Base-by-base conservation (phyloP, 2,329 filamentous ascomycete genomes). In the Colletotrichum neosansevieriae region DNA sequence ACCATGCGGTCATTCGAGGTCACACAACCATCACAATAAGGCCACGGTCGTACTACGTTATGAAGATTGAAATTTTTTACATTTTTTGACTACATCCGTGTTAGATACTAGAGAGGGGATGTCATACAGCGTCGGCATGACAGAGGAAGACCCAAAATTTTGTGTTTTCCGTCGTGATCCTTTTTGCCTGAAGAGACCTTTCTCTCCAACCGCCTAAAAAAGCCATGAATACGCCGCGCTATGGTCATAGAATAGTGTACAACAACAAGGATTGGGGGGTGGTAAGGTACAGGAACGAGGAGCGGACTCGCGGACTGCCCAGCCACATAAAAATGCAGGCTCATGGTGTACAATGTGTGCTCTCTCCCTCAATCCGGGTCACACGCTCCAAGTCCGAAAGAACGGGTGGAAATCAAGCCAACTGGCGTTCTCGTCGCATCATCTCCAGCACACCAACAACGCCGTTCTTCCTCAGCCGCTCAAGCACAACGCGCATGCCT, bases 401-500 rank as follows among this genome's bases (percentile, higher is more conserved):
- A 32, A 42, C 12, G 17, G 17, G 17, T 15, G 13, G 24, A 36
- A 36, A 11, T 69, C 59, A 61, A 21, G 70, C 65, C 58, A 70
- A 24, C 42, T 71, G 69, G 36, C 81, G 80, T 70, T 83, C 81
- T 49, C 80, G 75, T 47, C 86, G 82, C 71, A 86, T 79, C 57
- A 86, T 82, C 76, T 89, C 87, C 38, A 89, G 77, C 34, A 89
- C 86, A 44, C 85, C 85, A 63, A 88, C 85, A 64, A 88, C 83
- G 34, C 86, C 85, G 45, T 84, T 87, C 76, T 87, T 86, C 54
- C 87, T 84, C 59, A 89, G 80, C 54, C 92, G 84, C 78, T 94
- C 91, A 21, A 96, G 84, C 9, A 96, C 92, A 42, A 94, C 88
- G 64, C 88, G 89, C 93, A 96, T 95, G 56, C 93, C 93, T 77